Evolutionary conservation across 2,329 filamentous ascomycete genomes (phyloP).

Genomic region (Botryotinia convoluta): DNA sequence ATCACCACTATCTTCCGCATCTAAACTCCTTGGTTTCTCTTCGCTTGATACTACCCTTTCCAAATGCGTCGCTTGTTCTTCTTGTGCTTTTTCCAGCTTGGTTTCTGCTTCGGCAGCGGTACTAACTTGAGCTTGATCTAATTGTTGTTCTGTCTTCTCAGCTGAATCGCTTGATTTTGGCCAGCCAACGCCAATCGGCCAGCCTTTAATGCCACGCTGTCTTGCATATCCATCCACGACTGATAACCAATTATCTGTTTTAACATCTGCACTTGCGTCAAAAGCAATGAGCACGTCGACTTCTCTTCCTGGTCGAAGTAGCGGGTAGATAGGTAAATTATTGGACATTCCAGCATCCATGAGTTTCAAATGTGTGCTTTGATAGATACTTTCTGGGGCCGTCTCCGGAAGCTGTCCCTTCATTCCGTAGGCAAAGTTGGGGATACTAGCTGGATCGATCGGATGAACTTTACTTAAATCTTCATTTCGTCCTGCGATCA

Average conservation of each 20-base stretch:
- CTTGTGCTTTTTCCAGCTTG: constrained; percentile 61
- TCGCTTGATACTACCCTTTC: constrained; percentile 34
- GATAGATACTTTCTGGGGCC: constrained; percentile 73
- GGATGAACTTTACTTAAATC: constrained; percentile 91
- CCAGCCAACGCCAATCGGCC: constrained; percentile 95
- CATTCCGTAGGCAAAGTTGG: constrained; percentile 86
- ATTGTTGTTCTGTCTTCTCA: constrained; percentile 59
- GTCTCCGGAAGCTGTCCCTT: constrained; percentile 69
- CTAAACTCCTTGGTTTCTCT: constrained; percentile 23
- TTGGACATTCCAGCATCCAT: constrained; percentile 99
- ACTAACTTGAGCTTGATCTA: constrained; percentile 65
- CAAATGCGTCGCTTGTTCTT: constrained; percentile 43
- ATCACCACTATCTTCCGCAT: constrained; percentile 51
- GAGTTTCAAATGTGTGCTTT: constrained; percentile 68
- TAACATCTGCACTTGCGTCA: constrained; percentile 86
- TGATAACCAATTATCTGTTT: constrained; percentile 92
- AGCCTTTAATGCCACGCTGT: constrained; percentile 87
- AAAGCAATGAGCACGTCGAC: constrained; percentile 91
- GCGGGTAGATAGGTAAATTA: constrained; percentile 92
- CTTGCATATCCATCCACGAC: constrained; percentile 90
- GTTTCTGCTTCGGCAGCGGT: constrained; percentile 55
- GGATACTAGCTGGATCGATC: constrained; percentile 85
- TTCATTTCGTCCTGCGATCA: constrained; percentile 79
- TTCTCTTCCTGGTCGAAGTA: constrained; percentile 81
- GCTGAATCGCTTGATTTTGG: constrained; percentile 61